These are phyloP conservation scores for Crithidia expoeki DNA, from an alignment of 208 protist genomes.

Conservation along the genomic window DNA sequence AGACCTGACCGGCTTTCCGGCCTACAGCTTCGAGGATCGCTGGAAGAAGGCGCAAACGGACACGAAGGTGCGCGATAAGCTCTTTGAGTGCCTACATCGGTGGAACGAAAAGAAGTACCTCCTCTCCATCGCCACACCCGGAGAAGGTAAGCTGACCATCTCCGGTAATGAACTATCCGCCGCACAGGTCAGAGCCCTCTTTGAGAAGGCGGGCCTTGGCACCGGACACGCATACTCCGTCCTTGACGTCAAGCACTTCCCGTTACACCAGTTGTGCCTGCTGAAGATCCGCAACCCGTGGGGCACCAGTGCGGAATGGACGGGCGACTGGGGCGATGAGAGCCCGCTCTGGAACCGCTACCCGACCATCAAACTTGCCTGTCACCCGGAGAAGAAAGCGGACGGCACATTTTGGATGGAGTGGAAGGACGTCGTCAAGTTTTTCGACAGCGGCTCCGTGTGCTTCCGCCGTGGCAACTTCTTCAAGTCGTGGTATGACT, in stretches of 20 bases:
- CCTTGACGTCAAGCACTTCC: conserved; percentile 59
- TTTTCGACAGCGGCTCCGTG: conserved; percentile 65
- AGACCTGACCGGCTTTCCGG: conserved; percentile 71
- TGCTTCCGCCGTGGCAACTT: conserved; percentile 57
- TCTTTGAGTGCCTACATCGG: conserved; percentile 50
- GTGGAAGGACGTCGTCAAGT: conserved; percentile 71
- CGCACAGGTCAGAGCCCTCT: conserved; percentile 32
- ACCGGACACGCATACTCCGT: conserved; percentile 72
- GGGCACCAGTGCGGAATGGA: conserved; percentile 76
- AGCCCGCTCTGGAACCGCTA: conserved; percentile 58
- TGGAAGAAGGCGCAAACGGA: conserved; percentile 50
- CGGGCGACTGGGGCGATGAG: conserved; percentile 56
- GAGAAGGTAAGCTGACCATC: conserved; percentile 37
- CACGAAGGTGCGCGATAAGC: conserved; percentile 29
- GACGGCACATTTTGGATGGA: conserved; percentile 81
- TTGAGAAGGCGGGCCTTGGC: conserved; percentile 55
- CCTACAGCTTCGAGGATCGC: conserved; percentile 44
- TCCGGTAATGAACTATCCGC: conserved; percentile 28
- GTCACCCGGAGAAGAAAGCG: conserved; percentile 45
- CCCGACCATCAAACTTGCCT: conserved; percentile 53
- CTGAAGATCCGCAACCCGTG: conserved; percentile 77
- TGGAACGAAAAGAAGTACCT: conserved; percentile 65
- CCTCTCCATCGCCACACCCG: conserved; percentile 60
- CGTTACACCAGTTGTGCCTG: conserved; percentile 52
- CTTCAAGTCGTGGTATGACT: conserved; percentile 52